Conservation (phyloP, 1,284 basidiomycete genomes). For the Apiotrichum mycotoxinovorans region DNA sequence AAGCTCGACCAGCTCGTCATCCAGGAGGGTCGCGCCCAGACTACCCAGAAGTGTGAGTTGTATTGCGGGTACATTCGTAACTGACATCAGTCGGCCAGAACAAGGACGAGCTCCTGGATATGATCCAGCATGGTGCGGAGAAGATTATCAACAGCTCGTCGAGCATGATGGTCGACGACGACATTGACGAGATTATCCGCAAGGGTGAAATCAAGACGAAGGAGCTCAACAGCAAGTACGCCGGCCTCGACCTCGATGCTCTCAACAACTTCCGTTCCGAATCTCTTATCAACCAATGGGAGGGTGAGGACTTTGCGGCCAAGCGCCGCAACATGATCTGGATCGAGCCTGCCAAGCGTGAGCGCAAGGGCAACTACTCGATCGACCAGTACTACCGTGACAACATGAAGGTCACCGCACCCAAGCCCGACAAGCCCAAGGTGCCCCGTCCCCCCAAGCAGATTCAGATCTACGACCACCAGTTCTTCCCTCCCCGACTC, state of each 20-base stretch:
- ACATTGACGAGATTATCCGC: slow-evolving; percentile 90
- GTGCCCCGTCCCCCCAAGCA: slow-evolving; percentile 86
- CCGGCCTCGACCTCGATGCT: slow-evolving; percentile 87
- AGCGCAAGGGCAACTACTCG: slow-evolving; percentile 93
- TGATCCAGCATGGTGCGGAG: slow-evolving; percentile 98
- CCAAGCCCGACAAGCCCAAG: slow-evolving; percentile 79
- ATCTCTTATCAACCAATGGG: slow-evolving; percentile 82
- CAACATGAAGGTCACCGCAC: slow-evolving; percentile 65
- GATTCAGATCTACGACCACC: slow-evolving; percentile 86
- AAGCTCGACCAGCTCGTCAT: slow-evolving; percentile 96
- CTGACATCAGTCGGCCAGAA: slow-evolving; percentile 62
- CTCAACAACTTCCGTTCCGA: slow-evolving; percentile 96
- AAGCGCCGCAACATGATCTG: slow-evolving; percentile 64
- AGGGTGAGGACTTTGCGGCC: slow-evolving; percentile 84
- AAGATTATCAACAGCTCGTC: slow-evolving; percentile 79
- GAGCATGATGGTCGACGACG: slow-evolving; percentile 75
- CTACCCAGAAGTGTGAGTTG: slow-evolving; percentile 41
- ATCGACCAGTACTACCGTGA: slow-evolving; percentile 94
- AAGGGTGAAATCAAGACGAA: slow-evolving; percentile 87
- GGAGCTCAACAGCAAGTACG: slow-evolving; percentile 88
- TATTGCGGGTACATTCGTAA: slow-evolving; percentile 5
- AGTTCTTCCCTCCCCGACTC: slow-evolving; percentile 86
- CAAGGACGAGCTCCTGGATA: slow-evolving; percentile 95
- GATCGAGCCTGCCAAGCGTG: slow-evolving; percentile 90
- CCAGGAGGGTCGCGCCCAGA: slow-evolving; percentile 77